phyloP scores from a whole-genome alignment of 2,329 filamentous ascomycete species.

The Cladosporium sp. region DNA sequence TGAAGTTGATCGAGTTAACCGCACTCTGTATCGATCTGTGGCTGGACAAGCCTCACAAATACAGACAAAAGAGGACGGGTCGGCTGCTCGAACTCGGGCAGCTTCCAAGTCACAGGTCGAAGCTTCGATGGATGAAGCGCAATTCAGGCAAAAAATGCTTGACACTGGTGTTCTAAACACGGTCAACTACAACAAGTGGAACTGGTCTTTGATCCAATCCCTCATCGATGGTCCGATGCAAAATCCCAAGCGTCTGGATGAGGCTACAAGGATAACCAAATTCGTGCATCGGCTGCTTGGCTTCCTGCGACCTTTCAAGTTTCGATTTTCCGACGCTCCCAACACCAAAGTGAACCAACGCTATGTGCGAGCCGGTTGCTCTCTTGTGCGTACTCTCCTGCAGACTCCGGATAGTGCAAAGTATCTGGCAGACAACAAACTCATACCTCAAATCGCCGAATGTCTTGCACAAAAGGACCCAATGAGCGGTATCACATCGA shows the following conservation, averaged over 20 bases:
- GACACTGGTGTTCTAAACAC: constrained; percentile 86
- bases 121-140: constrained; percentile 62
- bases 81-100: constrained; percentile 43
- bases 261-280: constrained; percentile 91
- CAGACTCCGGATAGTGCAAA: constrained; percentile 81
- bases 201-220: constrained; percentile 89
- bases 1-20: constrained; percentile 95
- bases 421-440: constrained; percentile 87
- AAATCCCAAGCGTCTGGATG: constrained; percentile 87
- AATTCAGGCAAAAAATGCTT: constrained; percentile 63
- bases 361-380: constrained; percentile 87
- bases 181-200: constrained; percentile 93
- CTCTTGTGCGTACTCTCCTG: constrained; percentile 80
- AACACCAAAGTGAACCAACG: constrained; percentile 93
- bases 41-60: constrained; percentile 35
- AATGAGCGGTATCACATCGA: constrained; percentile 71
- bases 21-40: constrained; percentile 81
- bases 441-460: constrained; percentile 90
- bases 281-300: constrained; percentile 93
- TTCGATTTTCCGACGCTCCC: constrained; percentile 84
- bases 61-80: constrained; percentile 32
- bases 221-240: constrained; percentile 91
- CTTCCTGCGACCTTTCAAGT: constrained; percentile 96
- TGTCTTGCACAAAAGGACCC: constrained; percentile 94
- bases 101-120: constrained; percentile 58